Conservation (phyloP, 371 early-diverging fungal genomes). For the Mucor circinelloides region DNA sequence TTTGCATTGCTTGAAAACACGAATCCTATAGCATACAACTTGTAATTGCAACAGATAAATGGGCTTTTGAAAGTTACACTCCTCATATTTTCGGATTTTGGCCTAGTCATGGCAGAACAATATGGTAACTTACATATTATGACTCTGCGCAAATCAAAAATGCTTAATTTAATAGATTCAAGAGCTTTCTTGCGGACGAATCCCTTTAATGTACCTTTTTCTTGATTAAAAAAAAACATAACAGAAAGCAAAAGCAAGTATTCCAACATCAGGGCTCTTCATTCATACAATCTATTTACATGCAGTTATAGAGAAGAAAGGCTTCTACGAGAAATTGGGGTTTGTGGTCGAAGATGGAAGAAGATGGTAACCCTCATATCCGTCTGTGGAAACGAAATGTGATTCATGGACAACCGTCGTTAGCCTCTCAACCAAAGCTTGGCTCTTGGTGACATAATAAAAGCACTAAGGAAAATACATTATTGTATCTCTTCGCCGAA, state of each 20-base stretch:
- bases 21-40: too few species aligned
- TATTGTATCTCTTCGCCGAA: too few species aligned
- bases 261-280: background rate
- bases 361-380: conserved; percentile 46
- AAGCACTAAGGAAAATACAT: too few species aligned
- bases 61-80: background rate
- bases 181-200: background rate
- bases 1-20: too few species aligned
- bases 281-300: conserved; percentile 29
- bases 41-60: too few species aligned
- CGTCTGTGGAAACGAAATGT: conserved; percentile 35
- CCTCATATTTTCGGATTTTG: background rate
- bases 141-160: background rate
- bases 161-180: background rate
- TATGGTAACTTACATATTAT: background rate
- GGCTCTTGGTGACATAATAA: background rate
- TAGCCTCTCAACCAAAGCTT: too few species aligned
- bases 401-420: too few species aligned
- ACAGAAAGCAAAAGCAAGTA: background rate
- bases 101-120: too few species aligned
- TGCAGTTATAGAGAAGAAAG: conserved; percentile 41
- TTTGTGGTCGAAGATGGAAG: conserved; percentile 35
- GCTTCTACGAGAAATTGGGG: conserved; percentile 43
- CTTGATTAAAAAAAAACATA: background rate
- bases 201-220: background rate